Evolutionary conservation across 257 asterid genomes (phyloP).

Genomic region (Thymus quinquecostatus): DNA sequence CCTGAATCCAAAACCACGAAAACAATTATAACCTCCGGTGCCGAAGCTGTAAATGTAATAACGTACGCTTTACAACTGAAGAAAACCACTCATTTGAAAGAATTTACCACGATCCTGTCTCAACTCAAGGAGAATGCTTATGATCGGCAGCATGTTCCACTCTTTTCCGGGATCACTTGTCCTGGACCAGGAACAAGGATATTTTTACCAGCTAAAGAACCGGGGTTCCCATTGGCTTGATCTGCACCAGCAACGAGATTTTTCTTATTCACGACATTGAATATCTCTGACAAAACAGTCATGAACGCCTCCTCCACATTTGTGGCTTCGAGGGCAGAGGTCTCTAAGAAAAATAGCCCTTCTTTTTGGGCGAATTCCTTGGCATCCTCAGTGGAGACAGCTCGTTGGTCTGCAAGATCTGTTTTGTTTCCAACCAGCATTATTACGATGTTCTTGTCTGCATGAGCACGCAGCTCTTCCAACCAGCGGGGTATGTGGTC

Average conservation of each 20-base stretch:
- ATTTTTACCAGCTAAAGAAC: slow-evolving; percentile 63
- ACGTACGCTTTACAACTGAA: too few species aligned
- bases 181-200: slow-evolving; percentile 69
- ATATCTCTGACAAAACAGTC: slow-evolving; percentile 69
- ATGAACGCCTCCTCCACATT: slow-evolving; percentile 72
- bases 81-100: too few species aligned
- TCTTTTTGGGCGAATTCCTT: slow-evolving; percentile 75
- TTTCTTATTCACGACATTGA: slow-evolving; percentile 65
- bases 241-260: slow-evolving; percentile 57
- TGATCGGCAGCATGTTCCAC: slow-evolving; percentile 62
- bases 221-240: slow-evolving; percentile 58
- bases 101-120: slow-evolving; percentile 9
- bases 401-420: slow-evolving; percentile 69
- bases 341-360: slow-evolving; percentile 73
- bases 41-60: too few species aligned
- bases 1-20: too few species aligned
- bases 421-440: slow-evolving; percentile 75
- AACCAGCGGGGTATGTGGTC: slow-evolving; percentile 90
- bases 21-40: too few species aligned
- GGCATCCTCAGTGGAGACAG: slow-evolving; percentile 76
- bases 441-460: slow-evolving; percentile 74
- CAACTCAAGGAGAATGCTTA: slow-evolving; percentile 20
- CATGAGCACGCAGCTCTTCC: slow-evolving; percentile 53
- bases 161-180: slow-evolving; percentile 72
- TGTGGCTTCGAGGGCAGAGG: slow-evolving; percentile 69